Percentiles rank a stretch among this genome's conserved stretches.
Conservation (phyloP, 2,329 filamentous ascomycete genomes). For the Cyanodermella asteris region DNA sequence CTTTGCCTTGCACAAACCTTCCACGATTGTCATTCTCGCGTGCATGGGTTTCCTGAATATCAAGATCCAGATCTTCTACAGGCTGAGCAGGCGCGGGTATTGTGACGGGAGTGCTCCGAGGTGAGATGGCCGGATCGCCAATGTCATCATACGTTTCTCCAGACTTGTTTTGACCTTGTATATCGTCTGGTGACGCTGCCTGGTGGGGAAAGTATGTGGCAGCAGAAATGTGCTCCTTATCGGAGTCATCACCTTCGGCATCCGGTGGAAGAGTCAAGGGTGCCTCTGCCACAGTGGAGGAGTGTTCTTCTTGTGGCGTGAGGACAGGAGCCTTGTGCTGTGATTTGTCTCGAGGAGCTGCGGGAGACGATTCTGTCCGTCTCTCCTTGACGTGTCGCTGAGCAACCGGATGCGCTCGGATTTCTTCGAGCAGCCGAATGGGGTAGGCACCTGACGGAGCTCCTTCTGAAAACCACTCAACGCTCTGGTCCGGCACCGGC, state of each 20-base stretch:
- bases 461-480: no score
- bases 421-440: slow-evolving; percentile 25
- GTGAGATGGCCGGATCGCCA: slow-evolving; percentile 3
- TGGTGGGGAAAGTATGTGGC: slow-evolving; percentile 43
- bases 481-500: no score
- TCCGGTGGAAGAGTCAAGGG: no score
- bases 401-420: slow-evolving; percentile 24
- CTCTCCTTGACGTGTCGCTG: no score
- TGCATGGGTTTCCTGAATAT: no score
- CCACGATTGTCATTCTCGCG: slow-evolving; percentile 38
- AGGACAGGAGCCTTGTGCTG: neutral
- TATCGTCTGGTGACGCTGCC: slow-evolving; percentile 15
- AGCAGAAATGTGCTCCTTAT: slow-evolving; percentile 41
- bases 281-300: neutral
- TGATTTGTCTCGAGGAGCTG: no score
- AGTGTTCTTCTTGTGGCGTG: neutral
- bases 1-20: slow-evolving; percentile 38
- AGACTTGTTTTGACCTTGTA: no score
- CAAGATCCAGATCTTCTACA: slow-evolving; percentile 33
- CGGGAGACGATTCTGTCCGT: no score
- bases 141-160: slow-evolving; percentile 4
- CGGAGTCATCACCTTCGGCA: slow-evolving; percentile 27
- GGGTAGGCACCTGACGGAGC: no score
- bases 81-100: slow-evolving; percentile 4
- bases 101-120: no score